Evolutionary conservation across 2,329 filamentous ascomycete species (phyloP), one percentile per base, ranked within the genome.

Genomic region (Aspergillus felis): DNA sequence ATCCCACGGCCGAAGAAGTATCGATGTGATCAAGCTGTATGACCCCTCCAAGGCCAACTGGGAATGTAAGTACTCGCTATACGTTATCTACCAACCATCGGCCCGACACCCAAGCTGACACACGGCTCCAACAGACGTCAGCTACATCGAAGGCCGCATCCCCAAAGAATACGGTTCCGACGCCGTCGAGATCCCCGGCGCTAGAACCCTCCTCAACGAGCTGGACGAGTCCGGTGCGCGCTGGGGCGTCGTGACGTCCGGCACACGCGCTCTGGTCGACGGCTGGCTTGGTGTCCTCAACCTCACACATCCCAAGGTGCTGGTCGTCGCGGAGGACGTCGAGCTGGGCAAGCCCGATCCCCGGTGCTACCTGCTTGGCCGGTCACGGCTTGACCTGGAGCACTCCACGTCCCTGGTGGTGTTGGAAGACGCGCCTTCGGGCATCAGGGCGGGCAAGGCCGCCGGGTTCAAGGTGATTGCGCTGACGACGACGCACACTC

Each of bases 1-100:
- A 9, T 96, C 92, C 4, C 94, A 99, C 75, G 94, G 94, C 60
- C 86, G 93, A 58, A 82, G 94, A 57, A 91, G 87, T 64, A 96
- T 97, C 68, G 94, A 99, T 67, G 86, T 89, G 2, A 81, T 99
- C 57, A 84, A 84, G 71, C 79, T 92, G 28, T 84, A 96, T 57
- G 87, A 90, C 61, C 89, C 91, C 17, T 87, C 90, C 65, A 91
- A 91, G 71, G 94, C 94, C 46, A 97, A 88, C 66, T 93, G 90
- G 91, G 91, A 96, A 63, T 96, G 91, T 95, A 77, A 78, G 90
- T 84, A 52, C 41, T 20, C 38, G 51, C 47, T 62, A 27, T 59
- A 47, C 35, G 51, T 22, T 41, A 56, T 10, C 35, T 50, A 22
- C 24, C 28, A 29, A 12, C 38, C 22, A 4, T 27, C 20, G 5